Evolutionary conservation across 805 yeast genomes (phyloP), one percentile per base, ranked within the genome.

Genomic region (Martiniozyma abietophila): DNA sequence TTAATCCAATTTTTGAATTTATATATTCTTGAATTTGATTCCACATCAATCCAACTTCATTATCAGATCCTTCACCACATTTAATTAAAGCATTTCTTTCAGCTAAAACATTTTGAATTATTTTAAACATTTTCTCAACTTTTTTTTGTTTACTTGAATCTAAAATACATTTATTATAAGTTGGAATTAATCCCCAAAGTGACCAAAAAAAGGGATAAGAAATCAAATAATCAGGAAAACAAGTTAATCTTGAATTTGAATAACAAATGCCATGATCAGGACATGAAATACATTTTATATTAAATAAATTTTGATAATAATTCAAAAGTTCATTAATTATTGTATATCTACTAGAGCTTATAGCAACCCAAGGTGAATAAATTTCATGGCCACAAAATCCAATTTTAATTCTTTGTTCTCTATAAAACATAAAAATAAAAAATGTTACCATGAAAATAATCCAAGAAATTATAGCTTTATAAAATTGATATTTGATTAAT

Each of bases 211-310:
- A 68, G 6, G 80, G 78, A 33, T 67, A 63, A 24, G 52, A 50
- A 20, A 63, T 61, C 23, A 71, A 58, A 48, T 64, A 82, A 44
- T 82, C 96, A 25, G 77, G 79, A 45, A 71, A 76, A 56, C 98
- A 89, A 33, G 68, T 71, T 2, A 83, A 49, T 37, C 69, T 61
- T 43, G 84, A 64, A 32, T 67, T 55, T 17, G 77, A 72, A 45
- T 67, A 76, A 56, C 97, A 89, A 29, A 75, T 62, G 0, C 88
- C 92, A 56, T 88, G 80, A 2, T 66, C 69, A 2, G 97, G 97
- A 54, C 97, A 89, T 12, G 72, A 72, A 3, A 74, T 60, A 58
- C 98, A 89, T 1, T 47, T 34, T 3, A 95, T 89, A 29, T 66
- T 31, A 80, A 53, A 23, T 79, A 80, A 5, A 67, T 24, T n/a